Conservation (phyloP, 495 filamentous ascomycete genomes). For the Penicillium soppii region DNA sequence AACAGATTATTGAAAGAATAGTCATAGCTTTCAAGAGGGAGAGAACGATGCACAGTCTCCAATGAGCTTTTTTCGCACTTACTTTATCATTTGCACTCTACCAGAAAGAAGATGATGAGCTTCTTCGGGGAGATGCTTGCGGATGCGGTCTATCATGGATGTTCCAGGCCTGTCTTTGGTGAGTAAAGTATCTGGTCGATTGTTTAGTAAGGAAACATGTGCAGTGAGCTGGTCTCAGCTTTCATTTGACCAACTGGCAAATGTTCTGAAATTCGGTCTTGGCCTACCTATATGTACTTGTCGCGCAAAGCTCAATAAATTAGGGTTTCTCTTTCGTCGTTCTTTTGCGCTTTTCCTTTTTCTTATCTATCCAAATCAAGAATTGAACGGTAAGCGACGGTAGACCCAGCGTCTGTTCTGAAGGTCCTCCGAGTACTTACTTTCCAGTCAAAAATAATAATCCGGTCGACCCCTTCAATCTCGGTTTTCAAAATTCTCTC, state of each 20-base stretch:
- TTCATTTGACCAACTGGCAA: too few species aligned
- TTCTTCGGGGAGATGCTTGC: constrained; percentile 14
- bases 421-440: constrained; percentile 9
- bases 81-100: constrained; percentile 19
- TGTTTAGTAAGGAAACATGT: too few species aligned
- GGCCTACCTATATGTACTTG: constrained; percentile 23
- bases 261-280: too few species aligned
- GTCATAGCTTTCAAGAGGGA: too few species aligned
- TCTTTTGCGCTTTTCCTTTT: constrained; percentile 13
- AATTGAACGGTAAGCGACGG: too few species aligned
- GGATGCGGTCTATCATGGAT: constrained; percentile 12
- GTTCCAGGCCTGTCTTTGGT: constrained; percentile 9
- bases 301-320: constrained; percentile 11
- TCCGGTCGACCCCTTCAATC: constrained; percentile 19
- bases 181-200: constrained; percentile 9
- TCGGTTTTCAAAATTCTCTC: constrained; percentile 18
- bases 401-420: too few species aligned
- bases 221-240: too few species aligned
- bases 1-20: too few species aligned
- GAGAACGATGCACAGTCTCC: too few species aligned
- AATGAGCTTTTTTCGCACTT: constrained; percentile 17
- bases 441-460: constrained; percentile 32
- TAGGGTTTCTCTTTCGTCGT: constrained; percentile 11
- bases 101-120: constrained; percentile 8
- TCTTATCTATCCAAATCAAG: constrained; percentile 4